These are phyloP conservation scores for Aspergillus avenaceus DNA, from an alignment of 495 filamentous ascomycete genomes.

Conservation along the genomic window DNA sequence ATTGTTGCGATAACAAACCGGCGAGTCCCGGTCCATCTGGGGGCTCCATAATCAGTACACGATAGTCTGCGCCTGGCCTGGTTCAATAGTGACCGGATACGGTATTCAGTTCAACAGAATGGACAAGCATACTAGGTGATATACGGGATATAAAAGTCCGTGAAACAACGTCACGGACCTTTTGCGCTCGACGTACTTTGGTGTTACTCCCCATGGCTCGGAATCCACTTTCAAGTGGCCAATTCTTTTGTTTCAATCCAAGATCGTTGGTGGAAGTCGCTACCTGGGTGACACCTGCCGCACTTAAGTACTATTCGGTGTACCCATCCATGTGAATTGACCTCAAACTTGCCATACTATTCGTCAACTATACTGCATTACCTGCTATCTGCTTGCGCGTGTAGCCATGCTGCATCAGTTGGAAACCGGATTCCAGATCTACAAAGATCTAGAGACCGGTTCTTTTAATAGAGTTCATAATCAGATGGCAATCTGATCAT, in stretches of 20 bases:
- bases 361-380: neutral
- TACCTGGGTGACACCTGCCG: neutral
- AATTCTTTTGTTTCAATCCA: too few relatives aligned
- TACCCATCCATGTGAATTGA: neutral
- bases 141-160: neutral
- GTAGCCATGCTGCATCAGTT: too few relatives aligned
- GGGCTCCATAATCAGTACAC: neutral
- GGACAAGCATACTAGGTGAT: neutral
- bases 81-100: too few relatives aligned
- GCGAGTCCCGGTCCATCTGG: neutral
- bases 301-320: neutral
- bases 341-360: too few relatives aligned
- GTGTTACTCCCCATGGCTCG: neutral
- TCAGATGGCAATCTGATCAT: too few relatives aligned
- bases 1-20: neutral
- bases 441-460: too few relatives aligned
- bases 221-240: neutral
- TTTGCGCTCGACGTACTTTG: neutral
- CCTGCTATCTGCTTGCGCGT: neutral
- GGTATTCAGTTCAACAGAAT: neutral
- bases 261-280: neutral
- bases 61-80: too few relatives aligned
- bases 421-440: too few relatives aligned
- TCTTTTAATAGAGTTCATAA: too few relatives aligned
- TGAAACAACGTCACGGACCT: neutral